Evolutionary conservation across 2,329 filamentous ascomycete genomes (phyloP), one percentile per base, ranked within the genome.

Genomic region (Xylariaceae sp.): DNA sequence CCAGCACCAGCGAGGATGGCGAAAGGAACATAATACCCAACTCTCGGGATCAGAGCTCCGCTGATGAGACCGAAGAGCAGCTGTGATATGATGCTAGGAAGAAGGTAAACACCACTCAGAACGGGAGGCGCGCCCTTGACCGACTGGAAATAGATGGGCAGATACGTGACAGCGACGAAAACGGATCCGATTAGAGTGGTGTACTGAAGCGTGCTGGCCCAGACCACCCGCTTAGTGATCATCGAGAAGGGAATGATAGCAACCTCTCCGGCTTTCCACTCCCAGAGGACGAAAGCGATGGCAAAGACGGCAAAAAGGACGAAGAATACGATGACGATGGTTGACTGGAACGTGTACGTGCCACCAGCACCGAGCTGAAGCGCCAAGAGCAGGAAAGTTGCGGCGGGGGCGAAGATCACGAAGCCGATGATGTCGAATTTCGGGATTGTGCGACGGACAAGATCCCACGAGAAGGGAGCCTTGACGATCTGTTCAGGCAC

Each of bases 51-150:
- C 27, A 61, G 32, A 5, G 17, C 45, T 14, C 62, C 61, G 1
- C 56, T 56, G 5, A 80, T 68, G 36, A 85, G 79, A 0, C 80
- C 73, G 35, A 84, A 82, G 0, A 80, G 74, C n/a, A 85, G 25
- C 11, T 61, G 54, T 62, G 59, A 56, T 23, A 56, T 17, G 21
- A 59, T 61, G 32, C 56, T 57, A 1, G 63, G 62, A 37, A 66
- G 47, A 54, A 65, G 52, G 40, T 64, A 60, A 4, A 66, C 57
- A 23, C 62, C 64, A 27, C 64, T 66, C 45, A 64, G 40, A 1
- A 59, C 54, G 3, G 62, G 56, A 1, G 50, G 53, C 17, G 57
- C 57, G 1, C 63, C 61, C 40, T 60, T 57, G 10, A 62, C 60
- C 2, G 60, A 49, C 47, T 65, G 62, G 45, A 64, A 64, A 40